These are phyloP conservation scores for Erigeron canadensis DNA, from an alignment of 129 eudicot genomes.

Conservation along the genomic window DNA sequence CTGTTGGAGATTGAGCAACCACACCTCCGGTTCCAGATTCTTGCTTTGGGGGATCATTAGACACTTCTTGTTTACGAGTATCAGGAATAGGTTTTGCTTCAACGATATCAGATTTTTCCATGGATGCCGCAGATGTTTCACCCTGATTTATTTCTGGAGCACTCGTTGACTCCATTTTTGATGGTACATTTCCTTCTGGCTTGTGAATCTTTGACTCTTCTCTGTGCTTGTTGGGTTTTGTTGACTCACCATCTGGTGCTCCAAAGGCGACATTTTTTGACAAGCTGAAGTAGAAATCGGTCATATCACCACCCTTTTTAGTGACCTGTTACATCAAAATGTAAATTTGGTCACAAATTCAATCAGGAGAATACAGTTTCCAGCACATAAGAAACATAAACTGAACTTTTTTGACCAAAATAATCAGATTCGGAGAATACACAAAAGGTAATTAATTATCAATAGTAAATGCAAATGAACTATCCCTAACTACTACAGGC, in stretches of 20 bases:
- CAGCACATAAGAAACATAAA: not conserved
- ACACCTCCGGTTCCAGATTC: slow-evolving; percentile 22
- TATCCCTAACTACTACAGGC: not conserved
- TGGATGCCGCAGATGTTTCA: slow-evolving; percentile 27
- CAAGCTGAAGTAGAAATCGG: slow-evolving; percentile 75
- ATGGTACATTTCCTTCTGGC: slow-evolving; percentile 28
- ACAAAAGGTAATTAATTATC: not conserved
- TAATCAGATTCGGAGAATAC: not conserved
- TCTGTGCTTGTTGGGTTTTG: slow-evolving; percentile 27
- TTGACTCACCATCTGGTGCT: slow-evolving; percentile 40
- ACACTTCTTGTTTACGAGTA: slow-evolving; percentile 31
- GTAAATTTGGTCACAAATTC: not conserved
- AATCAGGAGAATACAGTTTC: not conserved
- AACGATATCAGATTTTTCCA: slow-evolving; percentile 30
- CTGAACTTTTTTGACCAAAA: not conserved
- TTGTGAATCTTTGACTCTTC: slow-evolving; percentile 33
- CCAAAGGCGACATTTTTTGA: slow-evolving; percentile 81
- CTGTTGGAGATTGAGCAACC: slow-evolving; percentile 33
- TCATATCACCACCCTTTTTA: slow-evolving; percentile 70
- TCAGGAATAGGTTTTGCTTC: slow-evolving; percentile 33
- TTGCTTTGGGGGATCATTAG: slow-evolving; percentile 17
- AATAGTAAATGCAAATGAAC: not conserved
- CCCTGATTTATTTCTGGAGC: slow-evolving; percentile 24
- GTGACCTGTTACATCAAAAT: slow-evolving; percentile 54
- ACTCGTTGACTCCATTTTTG: slow-evolving; percentile 30